These are phyloP conservation scores for Pyrrhoderma lamaoense DNA, from an alignment of 1,284 basidiomycete species.

Conservation along the genomic window DNA sequence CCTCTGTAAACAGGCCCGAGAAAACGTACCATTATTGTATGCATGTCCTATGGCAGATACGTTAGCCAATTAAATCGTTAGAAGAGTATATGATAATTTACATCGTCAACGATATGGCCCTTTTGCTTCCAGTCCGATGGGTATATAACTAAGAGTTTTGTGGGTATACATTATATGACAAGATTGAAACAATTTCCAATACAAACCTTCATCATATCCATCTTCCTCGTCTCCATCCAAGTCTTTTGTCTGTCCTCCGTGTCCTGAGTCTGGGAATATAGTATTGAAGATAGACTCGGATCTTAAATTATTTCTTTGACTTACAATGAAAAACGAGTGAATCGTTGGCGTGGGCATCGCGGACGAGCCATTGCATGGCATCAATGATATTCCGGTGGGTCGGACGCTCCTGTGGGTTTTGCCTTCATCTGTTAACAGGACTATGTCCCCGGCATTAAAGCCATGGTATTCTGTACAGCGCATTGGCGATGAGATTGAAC, in stretches of 20 bases:
- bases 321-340: constrained; percentile 84
- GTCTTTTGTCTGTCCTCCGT: constrained; percentile 76
- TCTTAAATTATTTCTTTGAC: background rate
- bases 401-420: constrained; percentile 48
- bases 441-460: constrained; percentile 67
- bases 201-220: constrained; percentile 62
- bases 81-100: constrained; percentile 25
- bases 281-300: background rate
- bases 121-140: constrained; percentile 63
- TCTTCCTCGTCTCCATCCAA: constrained; percentile 59
- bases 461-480: constrained; percentile 43
- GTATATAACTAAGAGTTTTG: constrained; percentile 44
- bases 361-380: constrained; percentile 85
- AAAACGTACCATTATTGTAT: constrained; percentile 45
- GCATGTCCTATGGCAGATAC: constrained; percentile 40
- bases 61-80: constrained; percentile 9
- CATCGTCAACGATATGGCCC: constrained; percentile 74
- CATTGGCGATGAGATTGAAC: background rate
- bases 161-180: too few species aligned
- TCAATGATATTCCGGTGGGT: constrained; percentile 75
- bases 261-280: constrained; percentile 58
- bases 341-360: constrained; percentile 66
- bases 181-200: too few species aligned
- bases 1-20: too few species aligned
- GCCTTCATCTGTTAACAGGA: constrained; percentile 72